phyloP scores from a whole-genome alignment of 2,329 filamentous ascomycete species.

The Aspergillus quadricinctus region DNA sequence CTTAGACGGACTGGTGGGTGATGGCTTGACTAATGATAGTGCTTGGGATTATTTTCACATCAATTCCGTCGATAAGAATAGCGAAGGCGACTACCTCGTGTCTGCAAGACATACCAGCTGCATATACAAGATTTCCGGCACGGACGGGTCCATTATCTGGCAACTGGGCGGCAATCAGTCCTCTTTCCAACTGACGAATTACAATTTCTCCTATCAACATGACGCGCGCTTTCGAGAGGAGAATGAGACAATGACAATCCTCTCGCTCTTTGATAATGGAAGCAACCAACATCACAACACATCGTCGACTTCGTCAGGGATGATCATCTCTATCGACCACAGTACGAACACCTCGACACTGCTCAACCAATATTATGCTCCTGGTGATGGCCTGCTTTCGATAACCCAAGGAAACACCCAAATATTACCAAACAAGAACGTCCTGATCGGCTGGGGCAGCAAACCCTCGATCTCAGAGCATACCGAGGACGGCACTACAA shows the following conservation, averaged over 20 bases:
- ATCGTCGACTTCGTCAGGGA: constrained; percentile 3
- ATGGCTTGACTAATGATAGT: not conserved
- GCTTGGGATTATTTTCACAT: constrained; percentile 32
- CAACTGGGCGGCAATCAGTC: constrained; percentile 21
- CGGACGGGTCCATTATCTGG: constrained; percentile 26
- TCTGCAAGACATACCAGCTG: constrained; percentile 23
- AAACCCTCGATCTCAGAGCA: constrained; percentile 18
- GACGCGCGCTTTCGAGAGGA: constrained; percentile 10
- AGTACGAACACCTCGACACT: not conserved
- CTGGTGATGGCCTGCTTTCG: constrained; percentile 18
- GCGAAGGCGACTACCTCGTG: constrained; percentile 24
- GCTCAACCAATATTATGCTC: constrained; percentile 2
- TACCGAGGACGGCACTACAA: constrained; percentile 20
- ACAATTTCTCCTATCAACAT: constrained; percentile 34
- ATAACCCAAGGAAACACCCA: constrained; percentile 25
- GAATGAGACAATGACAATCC: not conserved
- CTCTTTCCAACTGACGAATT: constrained; percentile 18
- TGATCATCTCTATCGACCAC: constrained; percentile 18
- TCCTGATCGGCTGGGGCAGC: constrained; percentile 29
- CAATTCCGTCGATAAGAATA: constrained; percentile 16
- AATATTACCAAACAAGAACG: constrained; percentile 21
- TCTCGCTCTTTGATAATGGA: not conserved
- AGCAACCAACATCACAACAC: not conserved
- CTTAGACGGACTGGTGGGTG: constrained; percentile 12
- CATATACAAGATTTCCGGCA: constrained; percentile 25